Conservation (phyloP, 2,329 filamentous ascomycete species). For the Colletotrichum navitas region DNA sequence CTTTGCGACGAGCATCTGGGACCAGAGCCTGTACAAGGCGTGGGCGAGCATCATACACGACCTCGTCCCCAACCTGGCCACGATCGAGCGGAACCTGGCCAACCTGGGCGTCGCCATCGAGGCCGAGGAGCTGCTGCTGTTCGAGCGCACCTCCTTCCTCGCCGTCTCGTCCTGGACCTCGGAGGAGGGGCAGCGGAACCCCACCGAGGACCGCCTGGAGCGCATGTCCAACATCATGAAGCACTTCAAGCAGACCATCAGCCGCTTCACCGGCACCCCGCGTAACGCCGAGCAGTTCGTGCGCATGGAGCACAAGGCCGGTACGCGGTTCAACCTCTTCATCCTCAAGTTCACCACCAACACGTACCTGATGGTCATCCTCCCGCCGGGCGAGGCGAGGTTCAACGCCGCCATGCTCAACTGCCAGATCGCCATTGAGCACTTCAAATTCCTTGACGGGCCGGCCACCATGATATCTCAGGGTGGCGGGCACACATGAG, state of each 20-base stretch:
- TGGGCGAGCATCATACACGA: slow-evolving; percentile 99
- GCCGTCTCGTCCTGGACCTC: slow-evolving; percentile 94
- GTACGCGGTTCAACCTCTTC: slow-evolving; percentile 87
- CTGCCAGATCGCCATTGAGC: slow-evolving; percentile 85
- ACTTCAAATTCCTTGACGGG: slow-evolving; percentile 78
- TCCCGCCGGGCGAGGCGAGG: slow-evolving; percentile 89
- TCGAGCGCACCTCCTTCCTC: slow-evolving; percentile 95
- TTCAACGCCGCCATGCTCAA: slow-evolving; percentile 94
- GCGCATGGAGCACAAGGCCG: slow-evolving; percentile 84
- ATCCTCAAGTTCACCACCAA: slow-evolving; percentile 97
- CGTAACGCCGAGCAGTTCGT: slow-evolving; percentile 85
- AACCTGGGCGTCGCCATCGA: slow-evolving; percentile 88
- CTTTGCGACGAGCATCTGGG: slow-evolving; percentile 98
- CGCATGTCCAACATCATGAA: slow-evolving; percentile 97
- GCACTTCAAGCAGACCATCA: slow-evolving; percentile 91
- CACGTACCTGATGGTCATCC: slow-evolving; percentile 92
- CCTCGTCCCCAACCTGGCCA: slow-evolving; percentile 90
- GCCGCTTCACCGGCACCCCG: slow-evolving; percentile 83
- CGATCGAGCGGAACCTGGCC: slow-evolving; percentile 88
- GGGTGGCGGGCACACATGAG: slow-evolving; percentile 19
- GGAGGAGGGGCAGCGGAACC: slow-evolving; percentile 80
- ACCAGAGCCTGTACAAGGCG: slow-evolving; percentile 96
- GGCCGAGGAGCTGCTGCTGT: slow-evolving; percentile 93
- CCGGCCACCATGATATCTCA: slow-evolving; percentile 47
- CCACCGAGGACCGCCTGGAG: slow-evolving; percentile 93